Conservation (phyloP, 768 basidiomycete species). For the Pisolithus sp. region DNA sequence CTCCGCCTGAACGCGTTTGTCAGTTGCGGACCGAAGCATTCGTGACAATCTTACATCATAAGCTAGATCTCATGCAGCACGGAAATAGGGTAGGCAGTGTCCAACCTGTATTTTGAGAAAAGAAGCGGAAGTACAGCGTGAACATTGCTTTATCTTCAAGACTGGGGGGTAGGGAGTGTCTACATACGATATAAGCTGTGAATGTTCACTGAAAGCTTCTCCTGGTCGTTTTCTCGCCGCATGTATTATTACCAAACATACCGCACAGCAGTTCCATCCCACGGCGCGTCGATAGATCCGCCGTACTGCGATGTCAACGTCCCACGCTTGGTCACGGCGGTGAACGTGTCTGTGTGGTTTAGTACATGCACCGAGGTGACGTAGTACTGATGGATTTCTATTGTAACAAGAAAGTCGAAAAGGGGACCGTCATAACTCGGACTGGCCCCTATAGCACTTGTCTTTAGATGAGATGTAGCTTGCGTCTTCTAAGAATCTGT, state of each 20-base stretch:
- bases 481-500: no score
- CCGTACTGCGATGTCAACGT: slow-evolving; percentile 27
- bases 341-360: slow-evolving; percentile 16
- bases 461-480: no score
- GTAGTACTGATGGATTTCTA: slow-evolving; percentile 53
- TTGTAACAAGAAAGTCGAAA: slow-evolving; percentile 53
- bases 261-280: slow-evolving; percentile 83
- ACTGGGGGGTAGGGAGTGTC: neutral
- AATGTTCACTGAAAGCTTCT: slow-evolving; percentile 80
- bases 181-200: slow-evolving; percentile 68
- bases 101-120: slow-evolving; percentile 79
- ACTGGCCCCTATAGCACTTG: no score
- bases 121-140: slow-evolving; percentile 73
- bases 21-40: neutral
- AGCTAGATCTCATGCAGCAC: slow-evolving; percentile 72
- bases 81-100: slow-evolving; percentile 72
- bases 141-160: neutral
- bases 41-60: slow-evolving; percentile 47
- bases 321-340: slow-evolving; percentile 32
- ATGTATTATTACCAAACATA: slow-evolving; percentile 68
- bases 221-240: slow-evolving; percentile 57
- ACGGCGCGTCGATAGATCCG: slow-evolving; percentile 63
- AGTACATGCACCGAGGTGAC: slow-evolving; percentile 10
- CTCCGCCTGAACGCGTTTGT: slow-evolving; percentile 34
- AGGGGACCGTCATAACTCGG: slow-evolving; percentile 37